Evolutionary conservation across 2,329 filamentous ascomycete species (phyloP).

Genomic region (Sporothrix euskadiensis): DNA sequence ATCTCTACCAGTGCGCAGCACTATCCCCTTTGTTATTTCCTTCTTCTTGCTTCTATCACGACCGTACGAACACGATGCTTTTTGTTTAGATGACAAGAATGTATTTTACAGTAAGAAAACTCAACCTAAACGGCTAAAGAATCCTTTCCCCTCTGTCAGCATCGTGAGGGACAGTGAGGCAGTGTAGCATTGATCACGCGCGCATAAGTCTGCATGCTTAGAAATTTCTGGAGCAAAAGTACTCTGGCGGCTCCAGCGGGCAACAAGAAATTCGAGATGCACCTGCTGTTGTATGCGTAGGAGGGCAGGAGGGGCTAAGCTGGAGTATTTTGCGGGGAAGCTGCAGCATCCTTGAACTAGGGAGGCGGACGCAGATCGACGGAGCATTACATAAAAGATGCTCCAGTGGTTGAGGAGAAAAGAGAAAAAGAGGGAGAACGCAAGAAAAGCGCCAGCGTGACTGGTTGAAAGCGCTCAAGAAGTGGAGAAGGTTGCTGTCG

Average conservation of each 20-base stretch:
- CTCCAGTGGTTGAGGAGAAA: not conserved
- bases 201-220: not conserved
- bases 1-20: slow-evolving; percentile 12
- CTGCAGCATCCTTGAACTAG: not conserved
- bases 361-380: slow-evolving; percentile 3
- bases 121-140: not conserved
- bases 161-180: too few relatives aligned
- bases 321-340: slow-evolving; percentile 15
- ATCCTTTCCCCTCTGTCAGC: not conserved
- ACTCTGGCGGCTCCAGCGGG: slow-evolving; percentile 6
- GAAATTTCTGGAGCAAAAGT: not conserved
- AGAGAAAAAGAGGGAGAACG: not conserved
- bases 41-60: not conserved
- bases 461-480: not conserved
- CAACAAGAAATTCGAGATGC: not conserved
- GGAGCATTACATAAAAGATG: slow-evolving; percentile 7
- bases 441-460: not conserved
- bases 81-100: not conserved
- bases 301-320: not conserved
- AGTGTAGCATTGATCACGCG: not conserved
- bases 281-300: too few relatives aligned
- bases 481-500: not conserved
- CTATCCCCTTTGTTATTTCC: not conserved
- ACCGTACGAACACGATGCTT: slow-evolving; percentile 12
- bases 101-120: not conserved